Percentiles rank a stretch among this genome's conserved stretches.
phyloP scores from a whole-genome alignment of 768 basidiomycete species.

The Krasilnikovozyma curviuscula region DNA sequence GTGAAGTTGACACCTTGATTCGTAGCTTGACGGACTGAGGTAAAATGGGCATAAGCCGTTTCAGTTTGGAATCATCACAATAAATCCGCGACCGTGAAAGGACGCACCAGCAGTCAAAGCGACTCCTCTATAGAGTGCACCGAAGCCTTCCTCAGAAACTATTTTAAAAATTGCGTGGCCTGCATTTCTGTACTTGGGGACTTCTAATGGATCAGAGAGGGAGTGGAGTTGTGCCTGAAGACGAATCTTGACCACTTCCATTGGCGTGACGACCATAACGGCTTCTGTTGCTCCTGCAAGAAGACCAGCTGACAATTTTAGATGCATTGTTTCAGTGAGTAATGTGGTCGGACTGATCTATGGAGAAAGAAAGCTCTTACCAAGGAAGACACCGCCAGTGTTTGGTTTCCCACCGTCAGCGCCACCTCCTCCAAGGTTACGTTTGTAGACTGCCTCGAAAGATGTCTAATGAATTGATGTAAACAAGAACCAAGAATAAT shows the following conservation, averaged over 20 bases:
- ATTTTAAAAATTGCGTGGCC: slow-evolving; percentile 92
- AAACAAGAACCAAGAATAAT: not conserved
- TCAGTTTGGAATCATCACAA: too few relatives aligned
- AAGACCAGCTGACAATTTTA: slow-evolving; percentile 48
- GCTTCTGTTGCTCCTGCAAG: slow-evolving; percentile 93
- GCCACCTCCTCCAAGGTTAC: slow-evolving; percentile 48
- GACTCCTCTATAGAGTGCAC: slow-evolving; percentile 78
- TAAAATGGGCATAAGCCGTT: too few relatives aligned
- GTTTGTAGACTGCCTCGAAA: slow-evolving; percentile 42
- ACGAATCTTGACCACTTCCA: slow-evolving; percentile 99
- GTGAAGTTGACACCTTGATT: slow-evolving; percentile 94
- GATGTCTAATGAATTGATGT: not conserved
- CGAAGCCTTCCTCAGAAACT: slow-evolving; percentile 70
- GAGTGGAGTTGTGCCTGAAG: slow-evolving; percentile 96
- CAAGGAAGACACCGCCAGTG: slow-evolving; percentile 64
- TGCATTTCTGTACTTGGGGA: slow-evolving; percentile 85
- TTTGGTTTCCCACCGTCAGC: slow-evolving; percentile 62
- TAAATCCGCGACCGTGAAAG: too few relatives aligned
- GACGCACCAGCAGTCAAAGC: slow-evolving; percentile 78
- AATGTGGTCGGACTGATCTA: not conserved
- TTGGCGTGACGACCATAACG: slow-evolving; percentile 81
- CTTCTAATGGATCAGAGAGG: slow-evolving; percentile 81
- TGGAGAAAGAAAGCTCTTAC: slow-evolving; percentile 31
- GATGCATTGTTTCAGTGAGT: not conserved
- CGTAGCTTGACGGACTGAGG: slow-evolving; percentile 86